Conservation (phyloP, 192 early-diverging fungal genomes). For the Linnemannia elongata region DNA sequence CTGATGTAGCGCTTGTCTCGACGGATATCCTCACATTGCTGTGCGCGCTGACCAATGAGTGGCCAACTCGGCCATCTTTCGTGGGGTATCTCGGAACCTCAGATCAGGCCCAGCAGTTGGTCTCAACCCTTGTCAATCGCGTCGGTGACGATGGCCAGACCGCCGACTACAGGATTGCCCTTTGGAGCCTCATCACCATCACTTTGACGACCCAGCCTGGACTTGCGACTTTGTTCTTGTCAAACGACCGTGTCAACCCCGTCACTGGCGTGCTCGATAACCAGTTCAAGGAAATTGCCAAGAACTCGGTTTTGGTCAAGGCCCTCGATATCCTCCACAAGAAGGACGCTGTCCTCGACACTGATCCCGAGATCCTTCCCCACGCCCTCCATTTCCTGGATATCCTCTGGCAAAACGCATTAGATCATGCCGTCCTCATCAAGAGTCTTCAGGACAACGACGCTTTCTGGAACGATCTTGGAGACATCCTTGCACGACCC, state of each 20-base stretch:
- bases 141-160: conserved; percentile 34
- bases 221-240: conserved; percentile 53
- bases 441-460: conserved; percentile 55
- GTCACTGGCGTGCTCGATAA: conserved; percentile 28
- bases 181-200: conserved; percentile 64
- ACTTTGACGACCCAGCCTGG: conserved; percentile 61
- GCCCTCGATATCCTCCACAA: conserved; percentile 56
- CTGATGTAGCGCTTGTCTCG: conserved; percentile 47
- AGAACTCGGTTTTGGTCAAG: conserved; percentile 56
- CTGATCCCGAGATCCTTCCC: conserved; percentile 58
- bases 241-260: conserved; percentile 41
- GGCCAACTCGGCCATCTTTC: conserved; percentile 59
- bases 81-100: conserved; percentile 63
- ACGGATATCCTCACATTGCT: conserved; percentile 63
- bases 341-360: conserved; percentile 37
- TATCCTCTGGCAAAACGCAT: conserved; percentile 62
- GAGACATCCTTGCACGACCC: conserved; percentile 42
- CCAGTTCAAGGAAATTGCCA: conserved; percentile 40
- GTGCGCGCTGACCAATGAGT: conserved; percentile 47
- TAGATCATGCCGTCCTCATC: conserved; percentile 55
- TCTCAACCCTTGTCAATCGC: conserved; percentile 30
- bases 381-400: conserved; percentile 62
- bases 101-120: conserved; percentile 56
- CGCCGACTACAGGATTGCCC: conserved; percentile 45
- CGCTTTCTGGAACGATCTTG: conserved; percentile 60